A percentile compares a stretch with the other conserved stretches of the same genome.
Conservation (phyloP, 176 grass and related monocot species). For the Cenchrus americanus region DNA sequence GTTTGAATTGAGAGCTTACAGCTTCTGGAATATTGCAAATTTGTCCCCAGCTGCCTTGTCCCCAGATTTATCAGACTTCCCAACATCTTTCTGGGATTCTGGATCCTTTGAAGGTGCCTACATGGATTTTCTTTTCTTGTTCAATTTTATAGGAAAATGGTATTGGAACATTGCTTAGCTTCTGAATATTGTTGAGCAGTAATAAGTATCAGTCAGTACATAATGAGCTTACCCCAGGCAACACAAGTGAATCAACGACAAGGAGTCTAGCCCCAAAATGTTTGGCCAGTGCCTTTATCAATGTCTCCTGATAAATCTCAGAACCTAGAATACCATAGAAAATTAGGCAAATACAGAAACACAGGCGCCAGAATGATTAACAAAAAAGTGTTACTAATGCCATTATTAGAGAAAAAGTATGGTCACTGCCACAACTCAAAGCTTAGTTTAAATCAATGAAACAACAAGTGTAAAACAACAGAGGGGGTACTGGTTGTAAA, state of each 20-base stretch:
- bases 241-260: conserved; percentile 85
- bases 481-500: neutral
- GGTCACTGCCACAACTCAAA: neutral
- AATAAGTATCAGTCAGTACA: conserved; percentile 26
- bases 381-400: neutral
- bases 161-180: neutral
- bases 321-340: conserved; percentile 62
- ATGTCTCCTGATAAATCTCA: conserved; percentile 97
- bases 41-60: conserved; percentile 60
- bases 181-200: conserved; percentile 17
- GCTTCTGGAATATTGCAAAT: conserved; percentile 66
- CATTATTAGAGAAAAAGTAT: neutral
- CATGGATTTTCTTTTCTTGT: neutral
- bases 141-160: conserved; percentile 26
- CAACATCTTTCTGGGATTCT: conserved; percentile 74
- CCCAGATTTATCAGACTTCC: conserved; percentile 59
- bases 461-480: conserved; percentile 4
- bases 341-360: conserved; percentile 28
- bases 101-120: conserved; percentile 76
- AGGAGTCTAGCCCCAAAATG: conserved; percentile 89
- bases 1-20: too few species aligned
- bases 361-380: conserved; percentile 4
- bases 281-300: conserved; percentile 92
- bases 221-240: conserved; percentile 77
- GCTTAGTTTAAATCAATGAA: conserved; percentile 12